Evolutionary conservation across 441 rosid species (phyloP), one percentile per base, ranked within the genome.

Genomic region (Rhodomyrtus psidioides): DNA sequence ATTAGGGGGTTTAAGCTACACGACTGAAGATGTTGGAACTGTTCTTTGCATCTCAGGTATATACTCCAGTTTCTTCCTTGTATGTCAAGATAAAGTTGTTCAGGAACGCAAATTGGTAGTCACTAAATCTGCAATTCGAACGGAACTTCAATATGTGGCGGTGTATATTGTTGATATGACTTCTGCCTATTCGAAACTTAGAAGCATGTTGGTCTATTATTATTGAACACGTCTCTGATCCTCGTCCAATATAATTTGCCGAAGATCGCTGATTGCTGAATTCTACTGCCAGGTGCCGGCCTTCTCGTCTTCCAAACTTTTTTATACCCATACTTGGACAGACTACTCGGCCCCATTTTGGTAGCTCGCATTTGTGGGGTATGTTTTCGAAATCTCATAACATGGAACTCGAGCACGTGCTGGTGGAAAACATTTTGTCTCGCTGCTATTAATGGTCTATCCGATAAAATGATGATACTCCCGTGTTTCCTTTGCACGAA

Each of bases 11-110:
- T 90, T 97, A 86, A 92, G 94, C 86, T 96, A 89, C 89, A 84
- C 98, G 30, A 89, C 97, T n/a, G 89, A 89, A 51, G 91, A 91
- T 86, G 98, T 96, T 56, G 98, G 99, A 83, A 92, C 91, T 83
- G 92, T 95, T 89, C 99, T 95, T 88, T 90, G 98, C 13, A n/a
- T 94, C 84, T 75, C 99, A 88, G 99, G 99, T 94, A 87, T 59
- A 17, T 42, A 46, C 86, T 81, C 26, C 12, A 75, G 51, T 19
- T 14, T 46, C 30, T 54, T 83, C 21, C 59, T 53, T 30, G 9
- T 81, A 34, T 79, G 28, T 46, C n/a, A 27, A 46, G 55, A 54
- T 82, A 28, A 28, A 12, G 16, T 49, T 26, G 24, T 82, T 53
- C 58, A 82, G 1, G 58, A 53, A 19, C 54, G 16, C 12, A 26